Evolutionary conservation across 202 grass and related monocot species (phyloP), one percentile per base, ranked within the genome.

Genomic region (Cymbopogon flexuosus): DNA sequence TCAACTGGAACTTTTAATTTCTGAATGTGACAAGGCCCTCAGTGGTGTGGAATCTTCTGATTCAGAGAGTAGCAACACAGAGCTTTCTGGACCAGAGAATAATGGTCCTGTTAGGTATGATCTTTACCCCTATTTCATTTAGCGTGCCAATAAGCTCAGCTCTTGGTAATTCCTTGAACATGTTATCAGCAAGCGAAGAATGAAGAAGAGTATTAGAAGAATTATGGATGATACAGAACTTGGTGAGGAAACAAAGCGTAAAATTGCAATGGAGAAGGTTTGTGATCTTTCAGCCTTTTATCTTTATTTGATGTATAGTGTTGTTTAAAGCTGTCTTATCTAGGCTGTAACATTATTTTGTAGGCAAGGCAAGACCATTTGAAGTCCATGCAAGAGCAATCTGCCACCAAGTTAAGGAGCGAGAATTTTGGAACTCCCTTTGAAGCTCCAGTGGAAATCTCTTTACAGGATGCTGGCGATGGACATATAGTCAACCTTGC

Each of bases 281-380:
- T 77, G 76, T 81, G 56, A 3, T 68, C n/a, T 85, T 76, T 87
- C 67, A 79, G 1, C 22, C 35, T 21, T 77, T 5, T 14, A 69
- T 65, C 40, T 77, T 82, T 71, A 70, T 68, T 81, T 64, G 10
- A 46, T 80, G 76, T 59, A 51, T 82, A 21, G 34, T 72, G 62
- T 83, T 65, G 22, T 45, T 79, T 73, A 67, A 52, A 76, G 41
- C 47, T 73, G 76, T 83, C 36, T 42, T 74, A 75, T 81, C 58
- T 59, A 72, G 39, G 76, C 36, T 64, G 33, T 81, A 49, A 71
- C 19, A 46, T 85, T 73, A 60, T 84, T 84, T 77, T 90, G 54
- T 82, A 99, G 95, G 96, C 90, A 80, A 95, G 96, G 83, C 92
- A 98, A 93, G 92, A 95, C 63, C 96, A 98, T 90, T 71, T 98